Evolutionary conservation across 228 moss, liverwort and hornwort genomes (phyloP).

Genomic region (Sphagnum fallax): DNA sequence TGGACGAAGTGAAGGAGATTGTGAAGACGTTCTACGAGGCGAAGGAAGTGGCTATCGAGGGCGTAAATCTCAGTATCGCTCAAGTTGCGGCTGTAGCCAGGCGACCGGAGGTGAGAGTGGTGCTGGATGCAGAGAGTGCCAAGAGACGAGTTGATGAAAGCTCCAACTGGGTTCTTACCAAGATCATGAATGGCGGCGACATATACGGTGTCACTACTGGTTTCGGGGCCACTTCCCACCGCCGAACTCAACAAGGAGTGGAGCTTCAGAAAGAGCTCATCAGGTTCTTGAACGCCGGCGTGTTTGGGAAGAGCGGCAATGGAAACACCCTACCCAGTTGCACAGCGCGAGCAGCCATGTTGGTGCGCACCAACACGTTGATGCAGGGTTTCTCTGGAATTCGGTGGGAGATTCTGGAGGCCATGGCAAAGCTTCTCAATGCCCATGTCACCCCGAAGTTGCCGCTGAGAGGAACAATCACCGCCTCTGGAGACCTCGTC

Average conservation of each 20-base stretch:
- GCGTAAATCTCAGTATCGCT: conserved; percentile 31
- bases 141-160: neutral
- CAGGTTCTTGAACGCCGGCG: conserved; percentile 19
- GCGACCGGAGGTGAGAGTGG: conserved; percentile 25
- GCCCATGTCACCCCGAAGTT: conserved; percentile 14
- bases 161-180: conserved; percentile 18
- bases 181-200: conserved; percentile 17
- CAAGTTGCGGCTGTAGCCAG: conserved; percentile 38
- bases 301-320: conserved; percentile 6
- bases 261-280: conserved; percentile 33
- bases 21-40: conserved; percentile 26
- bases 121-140: conserved; percentile 17
- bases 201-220: conserved; percentile 27
- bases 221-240: conserved; percentile 27
- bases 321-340: neutral
- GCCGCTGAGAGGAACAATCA: conserved; percentile 21
- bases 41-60: conserved; percentile 22
- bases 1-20: conserved; percentile 30
- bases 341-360: conserved; percentile 25
- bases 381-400: conserved; percentile 21
- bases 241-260: conserved; percentile 13
- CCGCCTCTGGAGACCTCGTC: conserved; percentile 21
- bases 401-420: conserved; percentile 1
- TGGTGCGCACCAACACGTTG: conserved; percentile 24
- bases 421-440: neutral